These are phyloP conservation scores for Nymphaea thermarum DNA, from an alignment of 164 flowering plant species.

Conservation along the genomic window DNA sequence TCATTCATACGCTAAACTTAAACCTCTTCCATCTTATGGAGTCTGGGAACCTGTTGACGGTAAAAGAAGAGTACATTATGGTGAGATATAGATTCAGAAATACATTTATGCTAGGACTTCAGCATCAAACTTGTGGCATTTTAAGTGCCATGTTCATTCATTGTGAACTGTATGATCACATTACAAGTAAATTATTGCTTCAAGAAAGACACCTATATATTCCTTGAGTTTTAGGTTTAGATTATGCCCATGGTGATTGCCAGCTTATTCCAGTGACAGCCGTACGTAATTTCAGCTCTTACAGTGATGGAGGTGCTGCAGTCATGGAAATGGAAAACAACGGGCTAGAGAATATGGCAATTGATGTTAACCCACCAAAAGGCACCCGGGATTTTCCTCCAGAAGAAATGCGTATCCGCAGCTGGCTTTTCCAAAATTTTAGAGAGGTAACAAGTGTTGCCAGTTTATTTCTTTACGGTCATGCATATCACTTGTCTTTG, in stretches of 20 bases:
- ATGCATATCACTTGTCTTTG: neutral
- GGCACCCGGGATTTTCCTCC: constrained; percentile 97
- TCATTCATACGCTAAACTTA: no score
- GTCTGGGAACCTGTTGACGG: no score
- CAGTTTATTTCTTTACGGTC: neutral
- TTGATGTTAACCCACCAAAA: constrained; percentile 91
- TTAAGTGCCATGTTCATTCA: no score
- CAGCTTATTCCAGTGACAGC: neutral
- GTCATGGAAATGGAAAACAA: neutral
- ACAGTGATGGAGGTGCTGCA: neutral
- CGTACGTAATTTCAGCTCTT: neutral
- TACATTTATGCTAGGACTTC: no score
- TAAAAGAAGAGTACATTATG: no score
- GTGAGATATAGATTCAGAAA: no score
- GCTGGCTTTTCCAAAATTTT: constrained; percentile 78
- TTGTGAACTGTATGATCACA: no score
- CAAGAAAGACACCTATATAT: neutral
- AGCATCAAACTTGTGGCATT: no score
- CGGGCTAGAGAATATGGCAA: constrained; percentile 6
- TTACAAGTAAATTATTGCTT: neutral
- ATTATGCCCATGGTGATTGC: neutral
- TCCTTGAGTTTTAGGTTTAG: neutral
- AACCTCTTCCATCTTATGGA: no score
- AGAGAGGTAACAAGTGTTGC: constrained; percentile 37
- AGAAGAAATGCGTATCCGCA: constrained; percentile 91